phyloP scores from a whole-genome alignment of 1,284 basidiomycete genomes.

The Leccinum variabile region DNA sequence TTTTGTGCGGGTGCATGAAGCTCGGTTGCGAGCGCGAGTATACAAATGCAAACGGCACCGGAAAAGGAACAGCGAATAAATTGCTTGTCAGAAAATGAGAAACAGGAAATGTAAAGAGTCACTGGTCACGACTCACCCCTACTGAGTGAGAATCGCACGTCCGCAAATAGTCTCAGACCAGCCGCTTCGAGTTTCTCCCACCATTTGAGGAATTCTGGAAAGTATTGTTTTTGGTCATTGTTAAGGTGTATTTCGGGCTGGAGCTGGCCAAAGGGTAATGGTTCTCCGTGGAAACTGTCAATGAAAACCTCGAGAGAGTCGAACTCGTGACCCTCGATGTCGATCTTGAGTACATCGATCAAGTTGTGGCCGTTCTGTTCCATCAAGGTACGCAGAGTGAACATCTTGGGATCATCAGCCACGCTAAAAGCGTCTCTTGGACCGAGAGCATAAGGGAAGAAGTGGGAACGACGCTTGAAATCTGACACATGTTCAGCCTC shows the following conservation, averaged over 20 bases:
- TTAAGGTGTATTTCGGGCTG: slow-evolving; percentile 43
- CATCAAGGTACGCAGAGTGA: slow-evolving; percentile 49
- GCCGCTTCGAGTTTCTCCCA: slow-evolving; percentile 52
- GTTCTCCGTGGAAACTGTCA: slow-evolving; percentile 30
- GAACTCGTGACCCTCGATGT: slow-evolving; percentile 51
- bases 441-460: slow-evolving; percentile 45
- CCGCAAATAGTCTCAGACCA: slow-evolving; percentile 55
- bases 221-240: slow-evolving; percentile 27
- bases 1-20: too few species aligned
- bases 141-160: too few species aligned
- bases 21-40: too few species aligned
- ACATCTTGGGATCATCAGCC: slow-evolving; percentile 41
- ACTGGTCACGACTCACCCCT: too few species aligned
- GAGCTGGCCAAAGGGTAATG: slow-evolving; percentile 39
- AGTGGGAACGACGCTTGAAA: slow-evolving; percentile 49
- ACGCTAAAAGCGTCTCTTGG: slow-evolving; percentile 35
- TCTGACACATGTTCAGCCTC: slow-evolving; percentile 39
- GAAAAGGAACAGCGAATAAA: too few species aligned
- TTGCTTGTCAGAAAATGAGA: too few species aligned
- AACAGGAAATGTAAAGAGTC: too few species aligned
- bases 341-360: slow-evolving; percentile 50
- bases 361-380: slow-evolving; percentile 43
- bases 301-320: slow-evolving; percentile 41
- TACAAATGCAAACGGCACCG: too few species aligned
- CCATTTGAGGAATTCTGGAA: slow-evolving; percentile 43